These are phyloP conservation scores for Septoria petroselini DNA, from an alignment of 2,329 filamentous ascomycete species.

Conservation along the genomic window DNA sequence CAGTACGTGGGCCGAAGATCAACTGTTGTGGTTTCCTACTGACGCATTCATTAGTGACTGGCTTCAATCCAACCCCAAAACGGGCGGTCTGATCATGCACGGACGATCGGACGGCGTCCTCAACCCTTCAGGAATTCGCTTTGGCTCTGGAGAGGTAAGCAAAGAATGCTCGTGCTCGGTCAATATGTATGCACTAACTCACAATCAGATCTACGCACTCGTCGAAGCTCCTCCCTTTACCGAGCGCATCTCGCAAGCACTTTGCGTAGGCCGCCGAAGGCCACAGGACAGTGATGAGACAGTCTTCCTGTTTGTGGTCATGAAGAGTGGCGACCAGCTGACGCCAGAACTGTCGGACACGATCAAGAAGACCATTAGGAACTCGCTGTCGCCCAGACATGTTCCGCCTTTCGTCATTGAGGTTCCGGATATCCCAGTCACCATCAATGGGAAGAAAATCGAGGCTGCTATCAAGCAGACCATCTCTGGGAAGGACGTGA, in stretches of 20 bases:
- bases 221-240: constrained; percentile 44
- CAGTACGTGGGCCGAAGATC: constrained; percentile 26
- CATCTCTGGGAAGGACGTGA: constrained; percentile 41
- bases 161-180: too few relatives aligned
- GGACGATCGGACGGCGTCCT: constrained; percentile 49
- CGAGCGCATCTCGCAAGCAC: constrained; percentile 38
- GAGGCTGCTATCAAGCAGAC: constrained; percentile 46
- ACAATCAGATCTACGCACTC: constrained; percentile 44
- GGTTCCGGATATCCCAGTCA: constrained; percentile 34
- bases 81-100: constrained; percentile 44
- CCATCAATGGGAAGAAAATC: constrained; percentile 51
- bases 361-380: constrained; percentile 33
- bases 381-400: constrained; percentile 38
- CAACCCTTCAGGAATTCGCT: constrained; percentile 49
- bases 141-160: constrained; percentile 43
- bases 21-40: not conserved
- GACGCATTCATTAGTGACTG: constrained; percentile 37
- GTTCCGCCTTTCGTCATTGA: constrained; percentile 44
- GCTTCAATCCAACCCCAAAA: constrained; percentile 44
- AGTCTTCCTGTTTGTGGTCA: constrained; percentile 44
- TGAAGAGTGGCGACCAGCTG: constrained; percentile 33
- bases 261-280: constrained; percentile 42
- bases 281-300: constrained; percentile 39
- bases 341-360: constrained; percentile 26
- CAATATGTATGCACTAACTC: constrained; percentile 2